Conservation (phyloP, 805 yeast genomes). For the Candida stauntonica region DNA sequence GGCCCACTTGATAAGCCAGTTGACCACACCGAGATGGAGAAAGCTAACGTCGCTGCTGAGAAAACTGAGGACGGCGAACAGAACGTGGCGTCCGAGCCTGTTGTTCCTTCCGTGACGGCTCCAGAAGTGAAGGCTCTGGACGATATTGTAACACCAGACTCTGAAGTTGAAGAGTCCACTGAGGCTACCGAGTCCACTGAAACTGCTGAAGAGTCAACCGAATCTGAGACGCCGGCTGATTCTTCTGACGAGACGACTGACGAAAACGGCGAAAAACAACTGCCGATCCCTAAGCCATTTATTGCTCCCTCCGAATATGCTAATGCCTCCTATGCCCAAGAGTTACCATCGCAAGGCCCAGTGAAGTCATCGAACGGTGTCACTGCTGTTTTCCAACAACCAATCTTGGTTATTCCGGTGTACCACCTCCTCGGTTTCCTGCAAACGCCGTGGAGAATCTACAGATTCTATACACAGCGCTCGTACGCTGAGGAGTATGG, state of each 20-base stretch:
- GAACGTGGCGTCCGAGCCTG: conserved; percentile 14
- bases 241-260: not conserved
- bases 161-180: conserved; percentile 1
- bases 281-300: conserved; percentile 59
- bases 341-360: conserved; percentile 25
- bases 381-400: conserved; percentile 69
- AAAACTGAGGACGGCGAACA: not conserved
- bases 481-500: conserved; percentile 65
- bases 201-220: not conserved
- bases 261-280: conserved; percentile 25
- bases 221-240: not conserved
- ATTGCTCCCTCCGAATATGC: conserved; percentile 56
- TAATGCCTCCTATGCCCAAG: conserved; percentile 46
- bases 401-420: conserved; percentile 69
- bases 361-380: conserved; percentile 32
- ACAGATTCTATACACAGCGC: conserved; percentile 73
- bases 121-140: conserved; percentile 10
- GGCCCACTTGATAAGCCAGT: conserved; percentile 74
- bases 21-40: conserved; percentile 18
- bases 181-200: not conserved
- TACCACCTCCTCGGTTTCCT: conserved; percentile 78
- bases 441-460: conserved; percentile 70
- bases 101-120: conserved; percentile 6
- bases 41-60: not conserved
- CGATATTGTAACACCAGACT: conserved; percentile 2